Base-by-base conservation (phyloP, 805 yeast species). In the Sugiyamaella floridensis region DNA sequence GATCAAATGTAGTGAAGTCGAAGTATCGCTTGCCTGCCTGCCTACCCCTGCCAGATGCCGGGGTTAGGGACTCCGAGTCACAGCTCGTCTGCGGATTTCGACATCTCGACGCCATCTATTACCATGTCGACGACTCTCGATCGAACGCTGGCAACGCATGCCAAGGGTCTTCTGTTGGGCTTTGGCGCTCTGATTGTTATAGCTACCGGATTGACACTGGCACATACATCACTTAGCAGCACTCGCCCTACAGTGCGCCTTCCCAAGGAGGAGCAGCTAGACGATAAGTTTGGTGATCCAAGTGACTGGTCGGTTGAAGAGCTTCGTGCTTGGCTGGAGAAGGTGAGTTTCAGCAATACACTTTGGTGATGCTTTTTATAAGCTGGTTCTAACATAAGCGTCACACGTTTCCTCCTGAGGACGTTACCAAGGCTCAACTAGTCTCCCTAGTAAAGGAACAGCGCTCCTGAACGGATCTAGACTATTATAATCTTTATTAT, bases 141-240 rank as follows among this genome's bases (percentile, higher is more conserved):
- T 43, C 53, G 59, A 6, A 50, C 60, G 11, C 53, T 61, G 32
- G 32, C 56, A 4, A 12, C 50, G 8, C 55, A 58, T 28, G 52
- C 65, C 29, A 49, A 51, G 20, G 42, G 50, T 12, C 47, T 63
- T 34, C 50, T 60, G 10, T 51, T 63, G 18, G 60, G 63, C 10
- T 63, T 63, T 44, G 56, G 61, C 7, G 64, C 60, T 9, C 32
- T 63, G 19, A 63, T 63, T 19, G 62, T 62, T 9, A 58, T 56
- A 2, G 65, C 65, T 15, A 57, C 60, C 32, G 51, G 58, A 9
- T 42, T 59, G 40, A 50, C 56, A 4, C 28, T 58, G 7, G 40
- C 49, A 10, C 32, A 40, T 9, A 54, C 55, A 16, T 37, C 49
- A n/a, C 19, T n/a, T 15, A 45, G 41, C 18, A 45, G 22, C 26